Conservation (phyloP, 2,329 filamentous ascomycete genomes). For the Fusarium agapanthi region DNA sequence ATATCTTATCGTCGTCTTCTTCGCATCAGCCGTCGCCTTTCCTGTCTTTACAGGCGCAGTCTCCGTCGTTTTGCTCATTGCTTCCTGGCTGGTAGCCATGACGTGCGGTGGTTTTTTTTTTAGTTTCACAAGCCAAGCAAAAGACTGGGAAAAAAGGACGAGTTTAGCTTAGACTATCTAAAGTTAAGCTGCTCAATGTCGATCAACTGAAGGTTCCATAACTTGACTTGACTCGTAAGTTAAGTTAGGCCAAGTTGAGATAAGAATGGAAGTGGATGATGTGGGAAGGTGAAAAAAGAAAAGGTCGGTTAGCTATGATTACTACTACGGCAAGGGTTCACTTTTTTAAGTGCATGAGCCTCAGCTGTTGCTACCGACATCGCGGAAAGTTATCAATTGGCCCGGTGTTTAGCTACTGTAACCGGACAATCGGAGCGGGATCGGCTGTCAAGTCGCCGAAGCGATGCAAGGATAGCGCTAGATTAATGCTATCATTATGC, state of each 20-base stretch:
- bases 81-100: slow-evolving; percentile 34
- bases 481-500: background rate
- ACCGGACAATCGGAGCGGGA: slow-evolving; percentile 26
- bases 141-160: background rate
- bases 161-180: slow-evolving; percentile 25
- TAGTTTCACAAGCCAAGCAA: slow-evolving; percentile 1
- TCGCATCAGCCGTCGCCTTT: slow-evolving; percentile 47
- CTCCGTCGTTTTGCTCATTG: slow-evolving; percentile 19
- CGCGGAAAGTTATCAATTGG: slow-evolving; percentile 11
- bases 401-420: slow-evolving; percentile 20
- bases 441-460: slow-evolving; percentile 18
- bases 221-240: background rate
- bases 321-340: slow-evolving; percentile 18
- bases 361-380: slow-evolving; percentile 13
- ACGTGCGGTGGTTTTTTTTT: background rate
- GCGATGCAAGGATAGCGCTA: slow-evolving; percentile 20
- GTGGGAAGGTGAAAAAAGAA: slow-evolving; percentile 4
- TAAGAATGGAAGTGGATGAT: background rate
- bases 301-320: slow-evolving; percentile 9
- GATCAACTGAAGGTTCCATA: slow-evolving; percentile 11
- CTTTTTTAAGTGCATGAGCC: slow-evolving; percentile 20
- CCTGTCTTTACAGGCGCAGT: slow-evolving; percentile 24
- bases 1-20: slow-evolving; percentile 62
- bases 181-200: slow-evolving; percentile 24
- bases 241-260: background rate